A percentile compares a stretch with the other conserved stretches of the same genome.
phyloP scores from a whole-genome alignment of 768 basidiomycete genomes.

The Hydnomerulius pinastri region DNA sequence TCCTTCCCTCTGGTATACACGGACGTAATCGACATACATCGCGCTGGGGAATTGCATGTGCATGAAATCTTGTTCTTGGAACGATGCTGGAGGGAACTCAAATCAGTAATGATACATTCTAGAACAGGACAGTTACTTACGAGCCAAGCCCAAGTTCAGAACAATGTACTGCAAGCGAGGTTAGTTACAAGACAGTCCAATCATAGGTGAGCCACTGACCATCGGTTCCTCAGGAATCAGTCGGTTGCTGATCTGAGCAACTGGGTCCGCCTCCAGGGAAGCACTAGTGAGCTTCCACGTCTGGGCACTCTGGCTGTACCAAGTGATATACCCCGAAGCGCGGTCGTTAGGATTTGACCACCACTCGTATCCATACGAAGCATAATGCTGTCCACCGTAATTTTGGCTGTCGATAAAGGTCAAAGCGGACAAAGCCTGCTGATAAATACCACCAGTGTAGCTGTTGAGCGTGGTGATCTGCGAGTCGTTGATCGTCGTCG shows the following conservation, averaged over 20 bases:
- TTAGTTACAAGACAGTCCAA: slow-evolving; percentile 4
- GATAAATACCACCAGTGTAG: slow-evolving; percentile 70
- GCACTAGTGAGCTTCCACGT: slow-evolving; percentile 74
- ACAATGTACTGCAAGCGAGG: slow-evolving; percentile 63
- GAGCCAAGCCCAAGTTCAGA: slow-evolving; percentile 82
- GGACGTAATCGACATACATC: slow-evolving; percentile 90
- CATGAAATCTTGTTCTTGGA: slow-evolving; percentile 72
- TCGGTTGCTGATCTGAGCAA: slow-evolving; percentile 59
- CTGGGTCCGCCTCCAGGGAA: slow-evolving; percentile 67
- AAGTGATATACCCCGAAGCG: slow-evolving; percentile 77
- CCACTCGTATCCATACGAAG: slow-evolving; percentile 76
- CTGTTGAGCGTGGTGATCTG: slow-evolving; percentile 56
- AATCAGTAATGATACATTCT: slow-evolving; percentile 4
- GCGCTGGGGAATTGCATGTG: slow-evolving; percentile 74
- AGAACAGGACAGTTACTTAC: slow-evolving; percentile 30
- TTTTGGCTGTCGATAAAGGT: slow-evolving; percentile 53
- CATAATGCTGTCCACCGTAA: slow-evolving; percentile 58
- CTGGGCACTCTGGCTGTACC: slow-evolving; percentile 66
- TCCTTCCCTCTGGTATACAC: slow-evolving; percentile 81
- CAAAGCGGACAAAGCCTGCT: slow-evolving; percentile 75
- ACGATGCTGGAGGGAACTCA: slow-evolving; percentile 44
- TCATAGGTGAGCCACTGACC: slow-evolving; percentile 48
- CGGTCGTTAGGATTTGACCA: slow-evolving; percentile 72
- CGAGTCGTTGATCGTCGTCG: slow-evolving; percentile 54
- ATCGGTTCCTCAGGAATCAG: slow-evolving; percentile 89